phyloP scores from a whole-genome alignment of 2,329 filamentous ascomycete genomes.

The Aureobasidium pullulans region DNA sequence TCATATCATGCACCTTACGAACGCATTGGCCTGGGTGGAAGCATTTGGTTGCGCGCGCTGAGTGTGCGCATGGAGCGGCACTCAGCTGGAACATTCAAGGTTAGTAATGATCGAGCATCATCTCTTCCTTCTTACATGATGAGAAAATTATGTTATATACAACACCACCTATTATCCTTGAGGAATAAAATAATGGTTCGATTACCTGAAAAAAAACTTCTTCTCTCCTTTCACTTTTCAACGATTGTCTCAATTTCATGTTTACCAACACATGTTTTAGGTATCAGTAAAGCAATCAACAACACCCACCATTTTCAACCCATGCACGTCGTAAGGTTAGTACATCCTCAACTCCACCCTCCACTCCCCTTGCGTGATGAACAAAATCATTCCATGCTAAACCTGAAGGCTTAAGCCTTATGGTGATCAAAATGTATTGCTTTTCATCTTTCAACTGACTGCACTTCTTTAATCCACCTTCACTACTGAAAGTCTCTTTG shows the following conservation, averaged over 20 bases:
- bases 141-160: constrained; percentile 41
- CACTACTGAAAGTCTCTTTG: not conserved
- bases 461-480: constrained; percentile 17
- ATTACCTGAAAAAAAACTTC: constrained; percentile 35
- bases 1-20: constrained; percentile 13
- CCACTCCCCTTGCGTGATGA: constrained; percentile 49
- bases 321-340: not conserved
- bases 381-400: constrained; percentile 68
- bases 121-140: constrained; percentile 28
- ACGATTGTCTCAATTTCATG: not conserved
- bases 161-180: constrained; percentile 40
- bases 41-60: not conserved
- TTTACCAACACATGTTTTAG: constrained; percentile 9
- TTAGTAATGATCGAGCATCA: not conserved
- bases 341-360: not conserved
- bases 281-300: not conserved
- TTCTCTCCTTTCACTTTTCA: not conserved
- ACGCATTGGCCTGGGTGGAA: not conserved
- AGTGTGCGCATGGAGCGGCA: not conserved
- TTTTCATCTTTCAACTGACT: constrained; percentile 82
- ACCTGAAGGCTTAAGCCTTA: constrained; percentile 56
- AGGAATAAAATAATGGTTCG: constrained; percentile 39
- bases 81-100: not conserved
- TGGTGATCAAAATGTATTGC: constrained; percentile 59
- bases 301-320: not conserved